Evolutionary conservation across 345 rosid genomes (phyloP).

Genomic region (Lepidium didymum): DNA sequence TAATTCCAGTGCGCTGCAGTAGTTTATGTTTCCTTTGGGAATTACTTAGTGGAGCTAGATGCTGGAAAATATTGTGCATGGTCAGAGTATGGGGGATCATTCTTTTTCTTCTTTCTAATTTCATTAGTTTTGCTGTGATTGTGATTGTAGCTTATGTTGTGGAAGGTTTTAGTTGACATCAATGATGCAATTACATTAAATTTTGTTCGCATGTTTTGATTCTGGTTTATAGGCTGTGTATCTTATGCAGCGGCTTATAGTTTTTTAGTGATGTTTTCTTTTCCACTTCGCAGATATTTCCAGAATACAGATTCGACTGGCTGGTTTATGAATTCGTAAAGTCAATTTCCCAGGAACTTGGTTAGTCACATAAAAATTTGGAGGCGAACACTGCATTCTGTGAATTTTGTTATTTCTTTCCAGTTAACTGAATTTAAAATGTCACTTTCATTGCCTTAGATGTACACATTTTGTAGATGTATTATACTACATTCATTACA

Average conservation of each 20-base stretch:
- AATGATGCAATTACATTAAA: neutral
- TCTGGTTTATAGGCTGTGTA: neutral
- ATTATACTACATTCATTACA: neutral
- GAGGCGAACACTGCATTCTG: neutral
- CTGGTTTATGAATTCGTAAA: constrained; percentile 64
- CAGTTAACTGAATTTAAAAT: neutral
- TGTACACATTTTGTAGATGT: neutral
- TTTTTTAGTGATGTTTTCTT: neutral
- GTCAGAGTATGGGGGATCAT: neutral
- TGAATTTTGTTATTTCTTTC: neutral
- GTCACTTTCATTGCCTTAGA: neutral
- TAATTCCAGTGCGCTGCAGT: neutral
- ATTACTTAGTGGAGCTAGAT: neutral
- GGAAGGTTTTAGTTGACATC: neutral
- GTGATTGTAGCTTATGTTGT: neutral
- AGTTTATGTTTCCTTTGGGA: neutral
- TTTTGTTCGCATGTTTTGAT: neutral
- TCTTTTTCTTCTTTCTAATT: neutral
- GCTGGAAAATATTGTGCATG: neutral
- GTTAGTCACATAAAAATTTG: constrained; percentile 39
- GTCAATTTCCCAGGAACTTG: constrained; percentile 69
- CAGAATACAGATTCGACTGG: constrained; percentile 78
- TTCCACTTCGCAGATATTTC: constrained; percentile 53
- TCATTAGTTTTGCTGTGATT: neutral
- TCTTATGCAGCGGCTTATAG: neutral